These are phyloP conservation scores for Podaxis sp. DNA, from an alignment of 768 basidiomycete species.

Conservation along the genomic window DNA sequence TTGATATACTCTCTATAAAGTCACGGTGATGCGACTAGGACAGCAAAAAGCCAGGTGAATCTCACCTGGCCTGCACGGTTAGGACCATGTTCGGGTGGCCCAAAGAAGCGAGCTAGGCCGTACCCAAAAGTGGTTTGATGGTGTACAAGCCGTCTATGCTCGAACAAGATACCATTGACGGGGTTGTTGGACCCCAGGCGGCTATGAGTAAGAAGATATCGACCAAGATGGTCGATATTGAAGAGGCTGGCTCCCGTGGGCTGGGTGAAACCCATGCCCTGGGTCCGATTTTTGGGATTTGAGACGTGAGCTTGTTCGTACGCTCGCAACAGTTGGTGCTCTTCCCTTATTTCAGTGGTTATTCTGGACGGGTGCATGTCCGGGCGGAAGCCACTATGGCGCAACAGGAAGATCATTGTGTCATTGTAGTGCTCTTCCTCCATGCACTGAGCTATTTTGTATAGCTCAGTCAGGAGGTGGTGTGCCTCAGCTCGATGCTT, in stretches of 20 bases:
- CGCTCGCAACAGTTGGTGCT: no score
- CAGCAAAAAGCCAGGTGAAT: neutral
- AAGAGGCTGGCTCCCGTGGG: neutral
- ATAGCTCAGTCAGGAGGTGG: no score
- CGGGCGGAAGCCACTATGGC: no score
- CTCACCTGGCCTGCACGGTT: neutral
- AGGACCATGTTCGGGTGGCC: accelerated
- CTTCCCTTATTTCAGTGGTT: no score
- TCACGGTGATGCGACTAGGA: neutral
- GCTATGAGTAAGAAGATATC: neutral
- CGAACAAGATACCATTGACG: neutral
- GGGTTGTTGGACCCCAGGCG: neutral
- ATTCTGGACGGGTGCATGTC: no score
- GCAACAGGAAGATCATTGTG: no score
- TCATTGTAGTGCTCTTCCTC: no score
- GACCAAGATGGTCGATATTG: neutral
- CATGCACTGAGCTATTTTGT: no score
- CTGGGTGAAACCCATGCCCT: neutral
- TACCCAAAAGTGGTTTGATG: neutral
- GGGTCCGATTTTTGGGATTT: neutral
- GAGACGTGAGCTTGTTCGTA: neutral
- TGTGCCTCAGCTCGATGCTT: no score
- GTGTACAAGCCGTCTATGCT: neutral
- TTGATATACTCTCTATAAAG: neutral
- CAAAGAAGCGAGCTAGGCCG: neutral